Base-by-base conservation (phyloP, 106 monocot genomes). In the Phalaenopsis equestris region DNA sequence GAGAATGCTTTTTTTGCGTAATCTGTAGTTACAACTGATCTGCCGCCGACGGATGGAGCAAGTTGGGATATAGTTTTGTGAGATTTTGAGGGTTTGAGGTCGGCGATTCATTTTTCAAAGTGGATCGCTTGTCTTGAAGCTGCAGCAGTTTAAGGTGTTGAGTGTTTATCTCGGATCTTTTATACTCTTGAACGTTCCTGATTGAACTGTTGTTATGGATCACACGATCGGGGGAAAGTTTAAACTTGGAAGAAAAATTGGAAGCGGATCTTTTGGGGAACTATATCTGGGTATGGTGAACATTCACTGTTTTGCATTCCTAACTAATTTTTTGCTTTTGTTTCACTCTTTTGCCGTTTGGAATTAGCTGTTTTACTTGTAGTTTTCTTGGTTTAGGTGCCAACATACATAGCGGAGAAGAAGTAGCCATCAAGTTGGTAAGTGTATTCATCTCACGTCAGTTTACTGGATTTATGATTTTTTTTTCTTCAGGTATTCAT, bases 391-490 rank as follows among this genome's bases (percentile, higher is more conserved):
- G 24, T 86, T 55, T 78, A 95, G 95, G 93, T 83, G 91, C 89
- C 72, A 91, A 93, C 57, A 85, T 95, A 82, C 95, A 95, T 39
- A 95, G 80, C 17, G 87, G 93, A 37, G 95, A 95, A 78, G 95
- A 95, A 85, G 95, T 95, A 65, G 95, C 84, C 30, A 80, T 95
- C 84, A 95, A 95, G 81, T 65, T 95, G 92, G 95, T 95, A 91
- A 76, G 83, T 77, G 5, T 38, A 5, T 70, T 17, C 10, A 37
- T 39, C 39, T 70, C 39, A 39, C 38, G 12, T 70, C 10, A 70
- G 70, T 39, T 61, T 61, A 5, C 8, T 21, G 21, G 70, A 9
- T 38, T 37, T 37, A 1, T 39, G 15, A 38, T 37, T 14, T 39
- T 39, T 41, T 21, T 65, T 65, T 57, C 57, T 16, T 24, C 64